These are phyloP conservation scores for Hymenochaete sp. DNA, from an alignment of 1,284 basidiomycete species.

Conservation along the genomic window DNA sequence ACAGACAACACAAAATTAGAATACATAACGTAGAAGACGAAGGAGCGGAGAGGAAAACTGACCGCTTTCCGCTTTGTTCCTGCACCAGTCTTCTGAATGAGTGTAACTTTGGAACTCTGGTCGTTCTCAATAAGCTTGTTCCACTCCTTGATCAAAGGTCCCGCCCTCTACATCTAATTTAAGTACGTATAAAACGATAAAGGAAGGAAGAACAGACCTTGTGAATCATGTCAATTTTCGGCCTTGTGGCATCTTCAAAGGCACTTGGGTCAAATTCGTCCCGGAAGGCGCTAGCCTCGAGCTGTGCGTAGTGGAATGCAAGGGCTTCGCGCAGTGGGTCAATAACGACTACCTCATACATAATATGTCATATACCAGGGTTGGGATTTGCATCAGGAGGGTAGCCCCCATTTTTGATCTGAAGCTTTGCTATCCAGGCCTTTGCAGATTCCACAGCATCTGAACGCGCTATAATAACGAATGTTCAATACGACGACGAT, in stretches of 20 bases:
- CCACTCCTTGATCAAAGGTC: slow-evolving; percentile 68
- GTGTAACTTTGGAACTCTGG: slow-evolving; percentile 43
- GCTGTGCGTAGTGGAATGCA: slow-evolving; percentile 80
- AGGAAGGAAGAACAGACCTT: slow-evolving; percentile 40
- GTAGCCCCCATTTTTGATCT: slow-evolving; percentile 73
- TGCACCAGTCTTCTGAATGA: slow-evolving; percentile 32
- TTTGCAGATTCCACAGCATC: slow-evolving; percentile 62
- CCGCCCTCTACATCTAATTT: slow-evolving; percentile 49
- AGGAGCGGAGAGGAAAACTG: slow-evolving; percentile 29
- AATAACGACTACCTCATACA: background rate
- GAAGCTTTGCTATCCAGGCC: slow-evolving; percentile 72
- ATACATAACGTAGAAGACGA: background rate
- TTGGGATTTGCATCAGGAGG: slow-evolving; percentile 88
- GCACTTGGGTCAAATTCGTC: slow-evolving; percentile 71
- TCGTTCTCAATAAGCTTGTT: slow-evolving; percentile 63
- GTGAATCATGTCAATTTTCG: slow-evolving; percentile 72
- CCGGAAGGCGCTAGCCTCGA: slow-evolving; percentile 87
- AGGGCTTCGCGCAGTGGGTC: slow-evolving; percentile 39
- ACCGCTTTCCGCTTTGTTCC: slow-evolving; percentile 66
- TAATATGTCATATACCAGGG: slow-evolving; percentile 51
- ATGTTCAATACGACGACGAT: background rate
- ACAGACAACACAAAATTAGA: background rate
- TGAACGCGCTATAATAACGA: slow-evolving; percentile 46
- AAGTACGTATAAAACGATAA: slow-evolving; percentile 11
- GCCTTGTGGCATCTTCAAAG: slow-evolving; percentile 75